Base-by-base conservation (phyloP, 2,329 filamentous ascomycete genomes). In the Ceratocystis papillata region DNA sequence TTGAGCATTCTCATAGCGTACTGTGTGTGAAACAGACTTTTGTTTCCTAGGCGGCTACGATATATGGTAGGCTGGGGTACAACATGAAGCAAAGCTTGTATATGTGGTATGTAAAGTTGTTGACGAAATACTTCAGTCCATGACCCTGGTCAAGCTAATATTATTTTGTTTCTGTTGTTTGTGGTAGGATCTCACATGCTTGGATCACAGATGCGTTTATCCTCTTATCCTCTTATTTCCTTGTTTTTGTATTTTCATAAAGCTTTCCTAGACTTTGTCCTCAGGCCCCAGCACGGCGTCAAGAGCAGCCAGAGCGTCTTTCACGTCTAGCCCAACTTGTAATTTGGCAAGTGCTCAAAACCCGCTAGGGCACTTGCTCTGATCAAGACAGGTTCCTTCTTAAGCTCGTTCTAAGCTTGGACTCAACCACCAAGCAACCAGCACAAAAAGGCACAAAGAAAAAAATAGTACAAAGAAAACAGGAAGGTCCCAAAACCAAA, bases 401-500 rank as follows among this genome's bases (percentile, higher is more conserved):
- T n/a, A 33, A 59, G 55, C 55, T 59, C 28, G 55, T 20, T 59
- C 30, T 59, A 8, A 59, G 55, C 55, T 59, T 59, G 55, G 55
- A 59, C 55, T n/a, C 55, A 59, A 59, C 55, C 55, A 59, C 55
- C 55, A 59, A 59, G 28, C 55, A 59, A 37, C 55, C 30, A 37
- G 10, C 48, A 59, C 25, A 25, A 33, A 55, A 25, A 25, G 30
- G 28, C 28, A 59, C 28, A n/a, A 37, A 12, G 55, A 59, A 37
- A 59, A 59, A 59, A 59, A 37, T 30, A 33, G 28, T 10, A 53
- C 48, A 53, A 48, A 48, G 20, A 53, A 53, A 53, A 53, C n/a
- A 53, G 22, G n/a, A 22, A 53, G 12, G 10, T 41, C 10, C 37
- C 37, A 53, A 53, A 25, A n/a, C 48, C 28, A 59, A 37, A 59